phyloP scores from a whole-genome alignment of 495 filamentous ascomycete species.

The Penicillium cosmopolitanum region DNA sequence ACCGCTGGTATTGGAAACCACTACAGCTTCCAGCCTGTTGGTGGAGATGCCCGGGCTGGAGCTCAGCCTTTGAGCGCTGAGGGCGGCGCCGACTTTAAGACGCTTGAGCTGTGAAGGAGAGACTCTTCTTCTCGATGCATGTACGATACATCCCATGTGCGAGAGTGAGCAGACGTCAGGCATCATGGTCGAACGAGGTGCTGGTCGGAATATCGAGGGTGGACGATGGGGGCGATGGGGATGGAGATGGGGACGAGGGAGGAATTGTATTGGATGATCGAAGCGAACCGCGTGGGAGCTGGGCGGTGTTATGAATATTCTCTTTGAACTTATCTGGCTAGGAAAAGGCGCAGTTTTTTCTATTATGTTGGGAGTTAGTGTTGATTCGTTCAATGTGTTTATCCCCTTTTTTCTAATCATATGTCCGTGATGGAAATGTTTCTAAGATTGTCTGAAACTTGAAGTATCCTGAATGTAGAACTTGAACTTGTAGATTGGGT shows the following conservation, averaged over 20 bases:
- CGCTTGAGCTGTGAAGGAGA: conserved; percentile 46
- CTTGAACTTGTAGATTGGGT: too few relatives aligned
- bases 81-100: conserved; percentile 53
- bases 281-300: not conserved
- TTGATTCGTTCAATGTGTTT: conserved; percentile 26
- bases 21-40: conserved; percentile 61
- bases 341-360: conserved; percentile 38
- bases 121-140: conserved; percentile 22
- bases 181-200: too few relatives aligned
- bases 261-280: conserved; percentile 1
- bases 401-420: conserved; percentile 27
- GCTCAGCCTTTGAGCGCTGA: conserved; percentile 70
- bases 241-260: not conserved
- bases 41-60: conserved; percentile 46
- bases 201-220: conserved; percentile 7
- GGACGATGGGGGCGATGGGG: conserved; percentile 3
- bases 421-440: conserved; percentile 17
- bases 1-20: conserved; percentile 55
- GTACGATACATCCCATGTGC: conserved; percentile 29
- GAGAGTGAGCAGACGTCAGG: not conserved
- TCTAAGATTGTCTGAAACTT: too few relatives aligned
- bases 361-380: conserved; percentile 24
- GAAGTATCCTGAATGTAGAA: too few relatives aligned
- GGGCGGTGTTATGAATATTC: conserved; percentile 34
- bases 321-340: conserved; percentile 25